Percentiles rank a stretch among this genome's conserved stretches.
These are phyloP conservation scores for Starmerella apis DNA, from an alignment of 805 yeast species.

Conservation along the genomic window DNA sequence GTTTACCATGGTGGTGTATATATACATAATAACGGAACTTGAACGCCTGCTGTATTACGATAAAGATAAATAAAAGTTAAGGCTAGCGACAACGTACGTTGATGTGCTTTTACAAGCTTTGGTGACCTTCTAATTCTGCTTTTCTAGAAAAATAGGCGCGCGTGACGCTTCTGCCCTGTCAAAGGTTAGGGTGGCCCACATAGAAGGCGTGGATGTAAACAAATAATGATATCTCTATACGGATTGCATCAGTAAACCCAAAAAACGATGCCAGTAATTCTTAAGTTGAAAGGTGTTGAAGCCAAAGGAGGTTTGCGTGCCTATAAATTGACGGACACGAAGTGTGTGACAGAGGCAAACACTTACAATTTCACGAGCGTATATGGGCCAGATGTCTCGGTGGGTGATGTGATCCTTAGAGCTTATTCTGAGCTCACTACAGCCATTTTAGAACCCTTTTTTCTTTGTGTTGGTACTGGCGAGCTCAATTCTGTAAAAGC, in stretches of 20 bases:
- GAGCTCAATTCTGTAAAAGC: neutral
- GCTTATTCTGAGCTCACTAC: neutral
- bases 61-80: too few species aligned
- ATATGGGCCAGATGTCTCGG: neutral
- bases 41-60: too few species aligned
- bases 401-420: neutral
- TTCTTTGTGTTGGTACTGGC: neutral
- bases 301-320: neutral
- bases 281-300: neutral
- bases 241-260: neutral
- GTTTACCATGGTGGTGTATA: too few species aligned
- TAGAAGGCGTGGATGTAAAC: neutral
- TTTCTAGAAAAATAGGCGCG: too few species aligned
- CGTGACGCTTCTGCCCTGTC: too few species aligned
- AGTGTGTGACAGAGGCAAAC: conserved; percentile 1
- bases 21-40: too few species aligned
- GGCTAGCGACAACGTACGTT: too few species aligned
- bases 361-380: conserved; percentile 2
- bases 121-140: too few species aligned
- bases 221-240: too few species aligned
- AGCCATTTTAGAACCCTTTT: neutral
- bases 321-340: neutral
- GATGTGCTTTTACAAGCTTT: too few species aligned
- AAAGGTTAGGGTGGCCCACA: neutral
- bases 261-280: neutral